Evolutionary conservation across 2,329 filamentous ascomycete genomes (phyloP).

Genomic region (Raffaelea deltoideospora): DNA sequence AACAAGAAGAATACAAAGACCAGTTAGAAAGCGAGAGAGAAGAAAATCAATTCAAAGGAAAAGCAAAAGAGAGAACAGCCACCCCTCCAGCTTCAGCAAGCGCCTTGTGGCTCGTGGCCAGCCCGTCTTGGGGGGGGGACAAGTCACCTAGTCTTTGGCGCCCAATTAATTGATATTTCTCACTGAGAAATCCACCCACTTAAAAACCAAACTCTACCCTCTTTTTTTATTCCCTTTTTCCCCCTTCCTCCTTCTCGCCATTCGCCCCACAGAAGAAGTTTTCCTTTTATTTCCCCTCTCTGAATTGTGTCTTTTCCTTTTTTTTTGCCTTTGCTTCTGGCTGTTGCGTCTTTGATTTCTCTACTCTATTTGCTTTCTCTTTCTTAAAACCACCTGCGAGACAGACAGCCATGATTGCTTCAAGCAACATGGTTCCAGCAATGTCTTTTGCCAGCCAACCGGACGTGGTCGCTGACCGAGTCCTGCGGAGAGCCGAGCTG

Average conservation of each 20-base stretch:
- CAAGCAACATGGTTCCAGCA: conserved; percentile 5
- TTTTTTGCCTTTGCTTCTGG: too few species aligned
- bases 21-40: too few species aligned
- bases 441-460: conserved; percentile 42
- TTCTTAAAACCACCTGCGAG: too few species aligned
- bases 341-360: too few species aligned
- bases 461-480: conserved; percentile 50
- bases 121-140: conserved; percentile 2
- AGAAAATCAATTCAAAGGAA: too few species aligned
- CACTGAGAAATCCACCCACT: conserved; percentile 17
- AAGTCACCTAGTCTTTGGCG: conserved; percentile 8
- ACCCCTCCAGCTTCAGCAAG: conserved; percentile 7
- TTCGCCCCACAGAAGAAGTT: conserved; percentile 7
- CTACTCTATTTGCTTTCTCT: too few species aligned
- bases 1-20: too few species aligned
- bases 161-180: conserved; percentile 14
- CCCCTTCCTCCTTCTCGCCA: too few species aligned
- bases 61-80: too few species aligned
- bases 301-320: neutral
- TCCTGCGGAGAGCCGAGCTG: conserved; percentile 58
- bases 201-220: conserved; percentile 5
- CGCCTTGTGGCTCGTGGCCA: conserved; percentile 7
- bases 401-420: conserved; percentile 5
- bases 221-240: too few species aligned
- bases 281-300: neutral